Percentiles rank a stretch among this genome's conserved stretches.
Conservation (phyloP, 371 early-diverging fungal species). For the Rhizopus delemar region DNA sequence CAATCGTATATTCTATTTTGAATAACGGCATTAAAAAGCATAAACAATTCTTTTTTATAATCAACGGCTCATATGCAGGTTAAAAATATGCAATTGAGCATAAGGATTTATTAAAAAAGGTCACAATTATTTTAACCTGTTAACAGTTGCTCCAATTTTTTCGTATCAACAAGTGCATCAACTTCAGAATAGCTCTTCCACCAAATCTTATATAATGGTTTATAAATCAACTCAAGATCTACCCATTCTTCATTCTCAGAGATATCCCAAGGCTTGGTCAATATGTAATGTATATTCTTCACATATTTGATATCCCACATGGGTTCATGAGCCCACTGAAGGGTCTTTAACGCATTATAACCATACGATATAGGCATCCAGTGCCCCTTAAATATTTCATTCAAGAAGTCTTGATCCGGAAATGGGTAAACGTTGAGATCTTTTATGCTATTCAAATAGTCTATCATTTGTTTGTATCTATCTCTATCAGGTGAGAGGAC, state of each 20-base stretch:
- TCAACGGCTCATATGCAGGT: no score
- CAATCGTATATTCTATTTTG: no score
- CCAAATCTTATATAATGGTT: constrained; percentile 31
- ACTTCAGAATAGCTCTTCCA: constrained; percentile 20
- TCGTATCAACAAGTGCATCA: no score
- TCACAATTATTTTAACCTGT: no score
- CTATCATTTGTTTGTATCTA: constrained; percentile 29
- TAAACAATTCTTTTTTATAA: no score
- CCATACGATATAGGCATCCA: constrained; percentile 46
- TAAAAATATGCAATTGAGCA: no score
- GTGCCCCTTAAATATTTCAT: constrained; percentile 40
- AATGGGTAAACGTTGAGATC: constrained; percentile 43
- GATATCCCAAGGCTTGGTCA: constrained; percentile 39
- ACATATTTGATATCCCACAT: constrained; percentile 42
- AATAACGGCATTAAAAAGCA: no score
- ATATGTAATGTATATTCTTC: constrained; percentile 40
- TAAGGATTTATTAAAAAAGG: no score
- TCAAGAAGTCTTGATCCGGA: constrained; percentile 61
- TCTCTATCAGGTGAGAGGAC: constrained; percentile 42
- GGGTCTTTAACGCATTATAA: constrained; percentile 59
- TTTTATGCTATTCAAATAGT: constrained; percentile 18
- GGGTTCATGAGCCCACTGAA: constrained; percentile 40
- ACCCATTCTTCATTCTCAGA: constrained; percentile 9
- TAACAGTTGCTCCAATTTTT: no score
- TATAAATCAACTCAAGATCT: constrained; percentile 20